Conservation (phyloP, 495 filamentous ascomycete species). For the Penicillium manginii region DNA sequence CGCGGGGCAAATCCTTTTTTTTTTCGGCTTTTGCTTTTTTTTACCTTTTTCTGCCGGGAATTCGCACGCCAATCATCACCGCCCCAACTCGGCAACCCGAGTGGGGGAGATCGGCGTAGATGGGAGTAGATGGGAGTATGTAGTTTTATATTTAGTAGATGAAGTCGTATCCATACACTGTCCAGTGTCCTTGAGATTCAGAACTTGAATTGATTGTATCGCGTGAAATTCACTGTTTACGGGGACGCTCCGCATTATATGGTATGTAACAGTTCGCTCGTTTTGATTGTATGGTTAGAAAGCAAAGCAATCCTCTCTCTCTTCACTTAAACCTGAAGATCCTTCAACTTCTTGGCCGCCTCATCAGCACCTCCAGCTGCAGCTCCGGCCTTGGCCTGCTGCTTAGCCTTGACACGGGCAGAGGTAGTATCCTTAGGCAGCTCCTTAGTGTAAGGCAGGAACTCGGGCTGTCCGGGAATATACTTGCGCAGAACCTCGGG, state of each 20-base stretch:
- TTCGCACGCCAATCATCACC: neutral
- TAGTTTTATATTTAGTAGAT: neutral
- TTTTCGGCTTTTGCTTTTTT: constrained; percentile 1
- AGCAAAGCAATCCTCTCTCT: neutral
- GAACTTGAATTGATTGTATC: no score
- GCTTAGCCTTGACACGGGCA: constrained; percentile 55
- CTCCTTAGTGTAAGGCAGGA: constrained; percentile 86
- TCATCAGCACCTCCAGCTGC: constrained; percentile 31
- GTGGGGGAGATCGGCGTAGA: constrained; percentile 1
- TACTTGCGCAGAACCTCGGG: constrained; percentile 90
- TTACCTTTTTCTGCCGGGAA: constrained; percentile 14
- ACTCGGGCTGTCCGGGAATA: constrained; percentile 84
- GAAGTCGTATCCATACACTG: no score
- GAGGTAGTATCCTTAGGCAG: constrained; percentile 75
- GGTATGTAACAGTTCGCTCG: constrained; percentile 1
- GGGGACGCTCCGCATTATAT: neutral
- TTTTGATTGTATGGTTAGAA: neutral
- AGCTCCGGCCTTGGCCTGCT: constrained; percentile 12
- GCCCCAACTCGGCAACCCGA: constrained; percentile 1
- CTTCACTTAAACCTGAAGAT: constrained; percentile 36
- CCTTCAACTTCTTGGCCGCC: constrained; percentile 44
- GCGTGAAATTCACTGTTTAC: neutral
- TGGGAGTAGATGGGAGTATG: neutral
- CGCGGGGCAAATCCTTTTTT: constrained; percentile 25
- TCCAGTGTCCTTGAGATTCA: no score